phyloP scores from a whole-genome alignment of 2,329 filamentous ascomycete genomes.

The Penicillium sp. region DNA sequence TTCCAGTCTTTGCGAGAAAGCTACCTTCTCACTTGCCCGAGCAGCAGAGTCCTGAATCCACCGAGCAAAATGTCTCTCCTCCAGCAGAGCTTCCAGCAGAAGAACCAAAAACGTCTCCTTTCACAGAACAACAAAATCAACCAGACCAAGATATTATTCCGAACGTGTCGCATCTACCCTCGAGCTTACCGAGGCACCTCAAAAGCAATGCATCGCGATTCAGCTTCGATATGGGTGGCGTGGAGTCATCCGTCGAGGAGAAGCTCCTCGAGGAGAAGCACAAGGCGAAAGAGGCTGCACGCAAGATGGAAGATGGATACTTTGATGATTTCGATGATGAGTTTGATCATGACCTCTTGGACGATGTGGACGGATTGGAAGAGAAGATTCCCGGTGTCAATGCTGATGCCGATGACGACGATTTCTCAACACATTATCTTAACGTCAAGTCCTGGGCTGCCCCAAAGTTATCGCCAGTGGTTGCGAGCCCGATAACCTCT shows the following conservation, averaged over 20 bases:
- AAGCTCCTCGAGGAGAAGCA: conserved; percentile 63
- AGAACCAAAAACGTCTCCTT: conserved; percentile 5
- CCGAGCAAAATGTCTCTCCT: conserved; percentile 7
- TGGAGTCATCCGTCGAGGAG: conserved; percentile 60
- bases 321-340: conserved; percentile 46
- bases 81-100: conserved; percentile 7
- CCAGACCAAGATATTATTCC: conserved; percentile 34
- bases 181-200: conserved; percentile 46
- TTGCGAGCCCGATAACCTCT: conserved; percentile 34
- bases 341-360: conserved; percentile 45
- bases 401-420: conserved; percentile 45
- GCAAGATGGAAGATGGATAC: conserved; percentile 33
- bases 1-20: conserved; percentile 47
- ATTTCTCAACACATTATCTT: conserved; percentile 31
- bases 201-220: conserved; percentile 62
- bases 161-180: conserved; percentile 27
- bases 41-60: conserved; percentile 8
- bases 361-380: conserved; percentile 46
- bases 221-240: conserved; percentile 62
- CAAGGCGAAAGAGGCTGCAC: conserved; percentile 52
- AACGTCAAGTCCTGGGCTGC: conserved; percentile 33
- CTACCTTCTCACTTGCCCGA: conserved; percentile 38
- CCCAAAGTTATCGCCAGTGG: conserved; percentile 37
- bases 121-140: conserved; percentile 3
- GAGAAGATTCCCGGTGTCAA: conserved; percentile 51